phyloP scores from a whole-genome alignment of 139 green algal species.

The Dunaliella sp. region DNA sequence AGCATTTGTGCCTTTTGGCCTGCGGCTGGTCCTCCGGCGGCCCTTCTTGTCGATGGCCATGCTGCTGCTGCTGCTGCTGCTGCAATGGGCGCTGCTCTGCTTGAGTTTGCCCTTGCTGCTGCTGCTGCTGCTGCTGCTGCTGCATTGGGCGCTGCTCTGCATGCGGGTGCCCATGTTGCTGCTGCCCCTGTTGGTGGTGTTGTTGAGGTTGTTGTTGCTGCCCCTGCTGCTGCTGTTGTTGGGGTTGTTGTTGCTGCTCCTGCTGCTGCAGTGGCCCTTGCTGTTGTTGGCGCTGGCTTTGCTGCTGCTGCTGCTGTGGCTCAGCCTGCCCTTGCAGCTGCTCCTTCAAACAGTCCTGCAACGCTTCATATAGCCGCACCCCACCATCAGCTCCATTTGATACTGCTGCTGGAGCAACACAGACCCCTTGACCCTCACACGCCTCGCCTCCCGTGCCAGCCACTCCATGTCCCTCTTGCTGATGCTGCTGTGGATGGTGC shows the following conservation, averaged over 20 bases:
- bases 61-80: not conserved
- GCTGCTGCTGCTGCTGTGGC: not conserved
- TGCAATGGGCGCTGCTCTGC: not conserved
- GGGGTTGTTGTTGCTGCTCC: not conserved
- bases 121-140: not conserved
- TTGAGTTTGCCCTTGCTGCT: not conserved
- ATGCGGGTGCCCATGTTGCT: not conserved
- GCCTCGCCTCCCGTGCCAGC: no score
- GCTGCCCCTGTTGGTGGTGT: not conserved
- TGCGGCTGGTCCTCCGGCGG: not conserved
- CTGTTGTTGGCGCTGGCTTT: not conserved
- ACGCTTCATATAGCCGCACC: not conserved
- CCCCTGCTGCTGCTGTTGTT: not conserved
- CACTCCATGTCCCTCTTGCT: no score
- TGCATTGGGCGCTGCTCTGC: not conserved
- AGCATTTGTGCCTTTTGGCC: not conserved
- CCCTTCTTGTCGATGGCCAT: not conserved
- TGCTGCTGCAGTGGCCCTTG: not conserved
- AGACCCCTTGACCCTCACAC: no score
- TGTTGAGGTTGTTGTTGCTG: not conserved
- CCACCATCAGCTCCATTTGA: not conserved
- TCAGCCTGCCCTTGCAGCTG: not conserved
- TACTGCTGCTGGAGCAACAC: not conserved
- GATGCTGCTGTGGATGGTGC: no score
- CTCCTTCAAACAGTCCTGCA: not conserved